Evolutionary conservation across 768 basidiomycete species (phyloP).

Genomic region (Strobilomyces dryophilus): DNA sequence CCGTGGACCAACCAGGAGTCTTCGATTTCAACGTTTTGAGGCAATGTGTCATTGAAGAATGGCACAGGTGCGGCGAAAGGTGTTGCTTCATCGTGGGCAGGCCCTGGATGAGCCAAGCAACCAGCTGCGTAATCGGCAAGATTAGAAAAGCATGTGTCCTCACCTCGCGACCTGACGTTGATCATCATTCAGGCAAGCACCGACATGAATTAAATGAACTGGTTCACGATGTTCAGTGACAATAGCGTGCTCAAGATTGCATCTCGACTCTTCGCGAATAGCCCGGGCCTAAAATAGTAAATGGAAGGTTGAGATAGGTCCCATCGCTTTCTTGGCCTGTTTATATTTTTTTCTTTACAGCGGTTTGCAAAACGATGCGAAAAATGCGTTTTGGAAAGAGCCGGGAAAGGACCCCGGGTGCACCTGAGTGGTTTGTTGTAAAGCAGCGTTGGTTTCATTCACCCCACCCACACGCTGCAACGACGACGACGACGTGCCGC

Average conservation of each 20-base stretch:
- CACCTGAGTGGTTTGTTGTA: too few relatives aligned
- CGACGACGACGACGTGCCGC: too few relatives aligned
- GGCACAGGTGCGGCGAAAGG: background rate
- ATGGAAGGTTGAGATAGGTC: background rate
- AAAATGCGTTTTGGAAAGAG: too few relatives aligned
- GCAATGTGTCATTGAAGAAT: background rate
- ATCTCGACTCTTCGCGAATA: background rate
- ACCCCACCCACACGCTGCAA: too few relatives aligned
- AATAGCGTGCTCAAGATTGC: background rate
- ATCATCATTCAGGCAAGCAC: constrained; percentile 1
- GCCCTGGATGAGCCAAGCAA: background rate
- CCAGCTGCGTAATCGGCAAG: constrained; percentile 12
- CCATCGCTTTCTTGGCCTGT: background rate
- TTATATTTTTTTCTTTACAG: background rate
- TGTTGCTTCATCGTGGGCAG: background rate
- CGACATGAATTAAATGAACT: background rate
- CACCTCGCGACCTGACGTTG: background rate
- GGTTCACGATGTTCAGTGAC: constrained; percentile 1
- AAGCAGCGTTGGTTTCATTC: too few relatives aligned
- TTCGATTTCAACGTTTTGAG: constrained; percentile 4
- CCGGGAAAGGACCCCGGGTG: too few relatives aligned
- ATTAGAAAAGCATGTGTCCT: background rate
- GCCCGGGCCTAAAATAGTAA: background rate
- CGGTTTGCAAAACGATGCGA: too few relatives aligned
- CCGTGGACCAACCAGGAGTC: constrained; percentile 1